Evolutionary conservation across 352 stramenopile species (phyloP).

Genomic region (Phytophthora hybrid): DNA sequence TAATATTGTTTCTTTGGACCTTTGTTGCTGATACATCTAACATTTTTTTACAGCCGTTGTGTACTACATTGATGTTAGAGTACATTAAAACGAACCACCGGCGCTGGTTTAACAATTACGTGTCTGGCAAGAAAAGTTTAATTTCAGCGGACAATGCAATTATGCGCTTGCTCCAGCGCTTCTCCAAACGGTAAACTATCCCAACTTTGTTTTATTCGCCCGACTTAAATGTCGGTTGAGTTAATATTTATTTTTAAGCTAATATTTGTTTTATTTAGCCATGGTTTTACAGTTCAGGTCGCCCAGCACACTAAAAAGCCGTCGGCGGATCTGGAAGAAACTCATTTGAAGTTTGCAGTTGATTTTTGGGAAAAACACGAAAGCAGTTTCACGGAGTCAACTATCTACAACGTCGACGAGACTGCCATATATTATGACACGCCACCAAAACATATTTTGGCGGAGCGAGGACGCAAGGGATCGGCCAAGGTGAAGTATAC

Average conservation of each 20-base stretch:
- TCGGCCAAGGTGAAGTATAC: background rate
- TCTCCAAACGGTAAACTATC: too few species aligned
- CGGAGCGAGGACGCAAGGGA: background rate
- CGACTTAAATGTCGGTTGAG: too few species aligned
- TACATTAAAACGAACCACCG: constrained; percentile 4
- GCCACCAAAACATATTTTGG: background rate
- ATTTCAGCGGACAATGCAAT: too few species aligned
- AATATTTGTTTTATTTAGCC: background rate
- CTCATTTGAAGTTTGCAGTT: background rate
- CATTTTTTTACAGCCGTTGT: too few species aligned
- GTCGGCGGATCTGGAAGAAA: background rate
- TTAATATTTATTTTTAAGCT: too few species aligned
- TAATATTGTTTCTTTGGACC: background rate
- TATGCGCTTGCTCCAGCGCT: too few species aligned
- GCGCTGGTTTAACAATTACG: too few species aligned
- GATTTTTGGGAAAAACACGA: background rate
- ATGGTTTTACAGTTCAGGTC: background rate
- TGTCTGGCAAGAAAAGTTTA: too few species aligned
- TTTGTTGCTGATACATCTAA: background rate
- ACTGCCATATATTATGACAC: background rate
- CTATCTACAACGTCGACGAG: background rate
- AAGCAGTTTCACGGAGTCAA: background rate
- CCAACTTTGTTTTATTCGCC: too few species aligned
- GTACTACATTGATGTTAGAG: background rate
- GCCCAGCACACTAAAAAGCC: background rate